Percentiles rank a stretch among this genome's conserved stretches.
Conservation (phyloP, 2,329 filamentous ascomycete genomes). For the Fusarium denticulatum region DNA sequence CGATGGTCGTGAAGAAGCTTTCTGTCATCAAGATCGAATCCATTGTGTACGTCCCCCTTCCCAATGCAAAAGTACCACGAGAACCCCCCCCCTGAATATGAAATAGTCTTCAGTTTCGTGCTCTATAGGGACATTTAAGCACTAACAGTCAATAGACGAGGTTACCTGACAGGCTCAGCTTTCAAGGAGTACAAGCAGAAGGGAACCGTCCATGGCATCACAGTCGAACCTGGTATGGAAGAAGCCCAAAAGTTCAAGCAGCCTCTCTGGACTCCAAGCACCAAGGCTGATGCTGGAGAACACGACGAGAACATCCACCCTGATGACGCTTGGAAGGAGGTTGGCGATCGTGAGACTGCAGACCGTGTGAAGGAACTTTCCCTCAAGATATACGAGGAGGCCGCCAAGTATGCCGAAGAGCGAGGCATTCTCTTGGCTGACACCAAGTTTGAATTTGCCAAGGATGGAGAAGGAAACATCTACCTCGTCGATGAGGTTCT, state of each 20-base stretch:
- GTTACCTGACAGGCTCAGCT: conserved; percentile 87
- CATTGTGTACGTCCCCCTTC: conserved; percentile 29
- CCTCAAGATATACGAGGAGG: conserved; percentile 42
- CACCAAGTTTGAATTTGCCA: conserved; percentile 43
- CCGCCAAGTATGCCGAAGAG: conserved; percentile 38
- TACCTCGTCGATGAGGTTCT: conserved; percentile 42
- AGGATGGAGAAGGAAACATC: conserved; percentile 43
- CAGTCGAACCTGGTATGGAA: conserved; percentile 68
- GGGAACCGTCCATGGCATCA: conserved; percentile 83
- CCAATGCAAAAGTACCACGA: neutral
- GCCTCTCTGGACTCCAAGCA: conserved; percentile 80
- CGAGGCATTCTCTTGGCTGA: conserved; percentile 39
- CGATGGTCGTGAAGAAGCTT: conserved; percentile 80
- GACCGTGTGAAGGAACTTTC: conserved; percentile 42
- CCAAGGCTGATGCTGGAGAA: conserved; percentile 81
- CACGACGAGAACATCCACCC: conserved; percentile 89
- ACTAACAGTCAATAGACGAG: conserved; percentile 54
- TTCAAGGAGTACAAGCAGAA: conserved; percentile 75
- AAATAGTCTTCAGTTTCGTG: neutral
- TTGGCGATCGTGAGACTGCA: conserved; percentile 45
- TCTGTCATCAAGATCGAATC: conserved; percentile 74
- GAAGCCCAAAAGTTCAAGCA: conserved; percentile 71
- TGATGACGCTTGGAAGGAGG: conserved; percentile 62
- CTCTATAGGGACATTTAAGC: neutral
- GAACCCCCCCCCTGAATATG: neutral